A percentile compares a stretch with the other conserved stretches of the same genome.
These are phyloP conservation scores for Globisporangium spiculum DNA, from an alignment of 352 stramenopile species.

Conservation along the genomic window DNA sequence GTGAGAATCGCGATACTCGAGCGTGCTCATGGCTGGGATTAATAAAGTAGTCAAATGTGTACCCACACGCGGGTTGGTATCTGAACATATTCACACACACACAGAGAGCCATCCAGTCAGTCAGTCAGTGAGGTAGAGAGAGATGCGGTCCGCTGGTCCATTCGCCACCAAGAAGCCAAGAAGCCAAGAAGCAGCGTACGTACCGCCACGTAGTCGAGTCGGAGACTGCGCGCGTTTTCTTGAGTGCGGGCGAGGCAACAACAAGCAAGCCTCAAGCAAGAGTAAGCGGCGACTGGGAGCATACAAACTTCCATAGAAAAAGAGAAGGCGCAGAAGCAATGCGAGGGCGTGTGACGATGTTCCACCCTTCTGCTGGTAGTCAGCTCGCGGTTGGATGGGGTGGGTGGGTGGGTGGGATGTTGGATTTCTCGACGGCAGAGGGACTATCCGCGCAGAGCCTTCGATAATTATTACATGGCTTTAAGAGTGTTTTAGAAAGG, in stretches of 20 bases:
- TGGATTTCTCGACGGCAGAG: not conserved
- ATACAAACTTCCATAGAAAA: slow-evolving; percentile 11
- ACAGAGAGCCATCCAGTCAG: not conserved
- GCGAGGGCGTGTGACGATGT: not conserved
- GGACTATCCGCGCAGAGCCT: not conserved
- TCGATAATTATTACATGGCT: not conserved
- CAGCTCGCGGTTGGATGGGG: not conserved
- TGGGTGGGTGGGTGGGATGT: not conserved
- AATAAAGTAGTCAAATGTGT: not conserved
- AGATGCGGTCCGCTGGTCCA: not conserved
- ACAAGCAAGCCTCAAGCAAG: not conserved
- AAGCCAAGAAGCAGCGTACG: not conserved
- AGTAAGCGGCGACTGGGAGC: not conserved
- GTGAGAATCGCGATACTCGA: slow-evolving; percentile 13
- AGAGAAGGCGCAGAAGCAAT: not conserved
- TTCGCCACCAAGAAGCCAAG: not conserved
- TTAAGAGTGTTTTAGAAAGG: not conserved
- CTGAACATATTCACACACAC: not conserved
- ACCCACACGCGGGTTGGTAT: slow-evolving; percentile 4
- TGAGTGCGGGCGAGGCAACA: slow-evolving; percentile 1
- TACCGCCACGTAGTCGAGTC: slow-evolving; percentile 4
- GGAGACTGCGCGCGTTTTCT: not conserved
- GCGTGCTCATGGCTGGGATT: slow-evolving; percentile 12
- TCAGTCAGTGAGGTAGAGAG: no score
- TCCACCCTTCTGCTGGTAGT: slow-evolving; percentile 8